Conservation (phyloP, 768 basidiomycete genomes). For the Tulasnella sp. region DNA sequence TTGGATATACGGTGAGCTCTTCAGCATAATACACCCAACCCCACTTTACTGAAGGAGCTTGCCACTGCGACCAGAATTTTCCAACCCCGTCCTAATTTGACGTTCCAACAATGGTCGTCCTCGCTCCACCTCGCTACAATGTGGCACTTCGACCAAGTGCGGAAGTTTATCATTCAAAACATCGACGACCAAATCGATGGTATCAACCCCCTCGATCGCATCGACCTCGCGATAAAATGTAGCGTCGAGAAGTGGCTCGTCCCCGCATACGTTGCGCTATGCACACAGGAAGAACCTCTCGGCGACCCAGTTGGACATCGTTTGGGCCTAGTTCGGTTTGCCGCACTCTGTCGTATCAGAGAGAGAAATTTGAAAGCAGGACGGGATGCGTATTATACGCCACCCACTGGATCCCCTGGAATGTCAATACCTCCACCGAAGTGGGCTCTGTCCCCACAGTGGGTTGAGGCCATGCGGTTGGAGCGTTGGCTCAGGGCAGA, state of each 20-base stretch:
- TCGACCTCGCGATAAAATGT: neutral
- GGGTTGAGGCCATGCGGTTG: too few species aligned
- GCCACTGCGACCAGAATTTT: too few species aligned
- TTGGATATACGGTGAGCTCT: neutral
- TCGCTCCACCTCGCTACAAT: neutral
- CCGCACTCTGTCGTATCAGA: too few species aligned
- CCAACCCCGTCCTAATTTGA: neutral
- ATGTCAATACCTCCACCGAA: too few species aligned
- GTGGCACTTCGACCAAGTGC: slow-evolving; percentile 1
- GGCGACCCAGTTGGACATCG: neutral
- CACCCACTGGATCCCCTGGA: too few species aligned
- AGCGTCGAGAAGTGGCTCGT: neutral
- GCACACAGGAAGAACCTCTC: neutral
- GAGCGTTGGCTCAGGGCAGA: too few species aligned
- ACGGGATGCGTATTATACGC: too few species aligned
- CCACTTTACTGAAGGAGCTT: neutral
- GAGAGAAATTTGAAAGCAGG: too few species aligned
- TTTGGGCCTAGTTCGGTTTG: too few species aligned
- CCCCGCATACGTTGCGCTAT: neutral
- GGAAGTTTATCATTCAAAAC: too few species aligned
- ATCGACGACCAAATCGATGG: neutral
- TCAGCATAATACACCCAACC: too few species aligned
- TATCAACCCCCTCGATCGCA: neutral
- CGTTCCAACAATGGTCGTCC: neutral
- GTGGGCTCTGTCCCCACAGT: too few species aligned